A percentile compares a stretch with the other conserved stretches of the same genome.
Conservation (phyloP, 495 filamentous ascomycete genomes). For the Aspergillus ellipticus region DNA sequence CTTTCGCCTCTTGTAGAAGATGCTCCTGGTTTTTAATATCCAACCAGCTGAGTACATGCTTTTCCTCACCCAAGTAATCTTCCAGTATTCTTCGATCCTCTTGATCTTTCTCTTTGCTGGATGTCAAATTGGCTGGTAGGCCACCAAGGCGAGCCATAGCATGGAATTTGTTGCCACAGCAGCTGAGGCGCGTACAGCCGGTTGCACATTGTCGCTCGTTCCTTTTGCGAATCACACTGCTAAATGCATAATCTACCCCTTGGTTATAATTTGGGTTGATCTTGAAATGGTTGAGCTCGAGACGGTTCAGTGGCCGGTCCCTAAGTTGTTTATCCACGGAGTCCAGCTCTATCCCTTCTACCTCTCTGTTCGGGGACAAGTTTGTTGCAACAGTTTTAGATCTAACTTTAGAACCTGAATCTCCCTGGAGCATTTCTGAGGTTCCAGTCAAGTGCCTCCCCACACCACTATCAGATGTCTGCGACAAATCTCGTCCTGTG, state of each 20-base stretch:
- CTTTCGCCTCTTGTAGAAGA: conserved; percentile 64
- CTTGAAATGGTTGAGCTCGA: conserved; percentile 71
- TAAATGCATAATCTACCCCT: conserved; percentile 70
- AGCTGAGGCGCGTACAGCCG: conserved; percentile 73
- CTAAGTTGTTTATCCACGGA: conserved; percentile 47
- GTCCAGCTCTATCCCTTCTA: conserved; percentile 9
- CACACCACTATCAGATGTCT: neutral
- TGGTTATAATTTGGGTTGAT: conserved; percentile 73
- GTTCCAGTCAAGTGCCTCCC: neutral
- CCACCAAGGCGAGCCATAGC: conserved; percentile 52
- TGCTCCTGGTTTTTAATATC: conserved; percentile 47
- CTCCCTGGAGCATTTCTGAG: neutral
- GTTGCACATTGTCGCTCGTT: conserved; percentile 69
- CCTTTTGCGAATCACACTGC: conserved; percentile 68
- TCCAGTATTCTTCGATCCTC: conserved; percentile 57
- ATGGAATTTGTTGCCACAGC: conserved; percentile 74
- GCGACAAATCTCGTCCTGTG: neutral
- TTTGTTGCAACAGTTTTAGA: neutral
- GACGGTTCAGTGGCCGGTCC: conserved; percentile 45
- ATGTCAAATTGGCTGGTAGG: conserved; percentile 13
- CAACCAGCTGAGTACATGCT: conserved; percentile 38
- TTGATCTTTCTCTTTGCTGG: conserved; percentile 24
- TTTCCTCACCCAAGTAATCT: conserved; percentile 62
- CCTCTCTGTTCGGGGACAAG: neutral
- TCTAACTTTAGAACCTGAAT: neutral